phyloP scores from a whole-genome alignment of 768 basidiomycete genomes.

The Suillus weaverae region DNA sequence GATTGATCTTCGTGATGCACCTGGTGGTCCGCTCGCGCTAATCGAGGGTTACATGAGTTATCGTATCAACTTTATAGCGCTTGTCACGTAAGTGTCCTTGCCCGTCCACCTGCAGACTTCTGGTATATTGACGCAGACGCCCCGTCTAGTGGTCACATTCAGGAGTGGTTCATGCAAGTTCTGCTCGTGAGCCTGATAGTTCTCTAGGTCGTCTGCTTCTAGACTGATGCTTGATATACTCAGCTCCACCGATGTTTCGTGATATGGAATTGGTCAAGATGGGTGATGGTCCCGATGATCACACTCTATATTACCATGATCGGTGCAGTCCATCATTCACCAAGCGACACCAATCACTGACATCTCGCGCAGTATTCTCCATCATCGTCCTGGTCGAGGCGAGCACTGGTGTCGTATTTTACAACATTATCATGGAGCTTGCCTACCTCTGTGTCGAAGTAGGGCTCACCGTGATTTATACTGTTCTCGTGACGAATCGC shows the following conservation, averaged over 20 bases:
- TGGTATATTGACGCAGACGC: neutral
- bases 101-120: neutral
- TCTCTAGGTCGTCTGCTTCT: neutral
- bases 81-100: neutral
- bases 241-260: constrained; percentile 16
- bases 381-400: constrained; percentile 19
- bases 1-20: constrained; percentile 21
- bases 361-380: constrained; percentile 14
- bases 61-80: neutral
- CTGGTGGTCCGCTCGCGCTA: neutral
- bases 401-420: constrained; percentile 18
- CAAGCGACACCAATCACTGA: neutral
- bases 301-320: constrained; percentile 15
- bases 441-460: constrained; percentile 33
- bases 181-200: neutral
- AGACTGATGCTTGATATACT: neutral
- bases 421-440: constrained; percentile 25
- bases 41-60: neutral
- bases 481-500: constrained; percentile 31
- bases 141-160: neutral
- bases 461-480: constrained; percentile 32
- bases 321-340: constrained; percentile 10
- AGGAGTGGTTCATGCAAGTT: constrained; percentile 2
- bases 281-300: constrained; percentile 19
- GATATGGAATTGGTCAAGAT: constrained; percentile 18